These are phyloP conservation scores for Marasmius tenuissimus DNA, from an alignment of 1,284 basidiomycete genomes.

Conservation along the genomic window DNA sequence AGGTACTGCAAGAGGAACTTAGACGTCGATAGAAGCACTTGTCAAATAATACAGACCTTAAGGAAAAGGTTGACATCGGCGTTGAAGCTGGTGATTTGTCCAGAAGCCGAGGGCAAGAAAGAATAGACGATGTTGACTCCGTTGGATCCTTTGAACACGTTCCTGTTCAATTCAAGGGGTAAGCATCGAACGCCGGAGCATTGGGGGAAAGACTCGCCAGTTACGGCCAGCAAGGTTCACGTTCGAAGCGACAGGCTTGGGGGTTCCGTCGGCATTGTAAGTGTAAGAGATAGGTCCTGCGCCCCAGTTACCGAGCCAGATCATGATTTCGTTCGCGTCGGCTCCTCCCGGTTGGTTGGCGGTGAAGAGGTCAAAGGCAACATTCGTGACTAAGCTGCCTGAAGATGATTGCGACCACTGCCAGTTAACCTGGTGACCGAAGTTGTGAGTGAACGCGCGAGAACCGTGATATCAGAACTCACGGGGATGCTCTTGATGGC, in stretches of 20 bases:
- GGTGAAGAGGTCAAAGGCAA: constrained; percentile 67
- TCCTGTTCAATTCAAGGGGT: constrained; percentile 33
- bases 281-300: constrained; percentile 55
- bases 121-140: constrained; percentile 63
- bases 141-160: constrained; percentile 59
- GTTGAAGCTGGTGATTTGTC: constrained; percentile 47
- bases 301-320: constrained; percentile 63
- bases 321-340: constrained; percentile 61
- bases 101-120: constrained; percentile 50
- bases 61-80: constrained; percentile 59
- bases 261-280: constrained; percentile 46
- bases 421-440: constrained; percentile 37
- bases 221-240: constrained; percentile 47
- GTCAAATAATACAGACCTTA: constrained; percentile 31
- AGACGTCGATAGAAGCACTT: neutral
- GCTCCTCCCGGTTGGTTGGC: constrained; percentile 48
- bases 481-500: constrained; percentile 58
- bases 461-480: constrained; percentile 17
- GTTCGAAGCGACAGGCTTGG: constrained; percentile 43
- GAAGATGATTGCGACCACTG: constrained; percentile 37
- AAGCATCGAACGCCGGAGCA: neutral
- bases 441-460: neutral
- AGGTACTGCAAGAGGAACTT: constrained; percentile 43
- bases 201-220: constrained; percentile 35
- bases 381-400: constrained; percentile 43